Base-by-base conservation (phyloP, 75 land plant genomes). In the Azolla pinnata region DNA sequence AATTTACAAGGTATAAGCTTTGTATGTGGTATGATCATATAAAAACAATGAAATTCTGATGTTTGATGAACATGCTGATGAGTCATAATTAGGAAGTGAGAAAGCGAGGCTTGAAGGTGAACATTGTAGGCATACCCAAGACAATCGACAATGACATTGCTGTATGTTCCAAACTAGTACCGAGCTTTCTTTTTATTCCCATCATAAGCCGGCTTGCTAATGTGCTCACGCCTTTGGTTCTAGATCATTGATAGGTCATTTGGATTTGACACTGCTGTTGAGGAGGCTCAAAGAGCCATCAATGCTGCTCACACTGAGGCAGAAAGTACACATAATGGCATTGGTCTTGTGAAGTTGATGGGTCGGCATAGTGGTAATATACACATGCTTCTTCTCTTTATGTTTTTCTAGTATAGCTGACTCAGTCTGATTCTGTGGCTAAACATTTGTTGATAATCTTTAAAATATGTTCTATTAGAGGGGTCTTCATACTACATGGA, bases 291-390 rank as follows among this genome's bases (percentile, higher is more conserved):
- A 61, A 74, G 90, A 9, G 96, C 96, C 14, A 86, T 89, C 24
- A 82, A 83, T 76, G 96, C 96, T 54, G 96, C 90, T n/a, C 89
- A 85, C 72, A 81, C 81, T 56, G 96, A 89, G 74, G 86, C 96
- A 35, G 76, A 73, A 60, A 89, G 96, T 53, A 64, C 65, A 12
- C 79, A 78, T 44, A 89, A 89, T 72, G 84, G 96, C 38, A 73
- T 89, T 30, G 96, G 96, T 0, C 55, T 89, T 67, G 96, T 89
- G 30, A 89, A 89, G 76, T 35, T 89, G 38, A 89, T 89, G 96
- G 96, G 96, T 44, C 86, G 96, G 38, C 66, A 88, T 50, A 82
- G 88, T 67, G 96, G 88, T 85, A 73, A n/a, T n/a, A n/a, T n/a
- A n/a, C n/a, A n/a, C n/a, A n/a, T n/a, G n/a, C n/a, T n/a, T n/a